Base-by-base conservation (phyloP, 345 rosid species). In the Linum usitatissimum region DNA sequence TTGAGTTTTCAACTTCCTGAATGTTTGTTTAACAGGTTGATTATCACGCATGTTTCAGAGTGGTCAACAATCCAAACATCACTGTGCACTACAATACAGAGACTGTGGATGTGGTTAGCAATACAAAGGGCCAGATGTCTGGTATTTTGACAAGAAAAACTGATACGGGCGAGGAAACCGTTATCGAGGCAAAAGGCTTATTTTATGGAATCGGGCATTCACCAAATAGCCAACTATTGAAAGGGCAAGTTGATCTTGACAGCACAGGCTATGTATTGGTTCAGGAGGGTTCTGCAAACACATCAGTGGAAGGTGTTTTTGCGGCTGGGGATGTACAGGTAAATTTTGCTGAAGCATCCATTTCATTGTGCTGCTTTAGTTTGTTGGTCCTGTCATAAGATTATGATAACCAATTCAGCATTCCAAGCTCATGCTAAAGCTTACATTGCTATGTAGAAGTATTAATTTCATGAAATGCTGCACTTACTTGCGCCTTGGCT, bases 11-110 rank as follows among this genome's bases (percentile, higher is more conserved):
- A 92, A 92, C 97, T 81, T 82, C 97, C 91, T 92, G 86, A 77
- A 87, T 92, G 88, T 92, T 89, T 92, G 77, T 83, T 87, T 89
- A 89, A 92, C 97, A 92, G 96, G 98, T 89, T 92, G 83, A 85
- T 92, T 89, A 92, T 89, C 95, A 74, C 97, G 91, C 85, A 92
- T 92, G 97, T 89, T 92, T 83, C 98, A 92, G 97, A 92, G 98
- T 92, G 88, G 64, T 78, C 88, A 89, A 87, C 88, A 92, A 81
- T 80, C 94, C 91, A 66, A 92, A 92, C 74, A 75, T 92, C 80
- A 85, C 91, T 17, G 80, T 92, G 80, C 98, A 92, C 81, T 92
- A 81, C 90, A 87, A 85, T 76, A 84, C 90, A 61, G 91, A 89
- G 78, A 61, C 90, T 0, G 84, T 80, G 79, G 97, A 92, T 63